These are phyloP conservation scores for Apiospora marii DNA, from an alignment of 2,329 filamentous ascomycete species.

Conservation along the genomic window DNA sequence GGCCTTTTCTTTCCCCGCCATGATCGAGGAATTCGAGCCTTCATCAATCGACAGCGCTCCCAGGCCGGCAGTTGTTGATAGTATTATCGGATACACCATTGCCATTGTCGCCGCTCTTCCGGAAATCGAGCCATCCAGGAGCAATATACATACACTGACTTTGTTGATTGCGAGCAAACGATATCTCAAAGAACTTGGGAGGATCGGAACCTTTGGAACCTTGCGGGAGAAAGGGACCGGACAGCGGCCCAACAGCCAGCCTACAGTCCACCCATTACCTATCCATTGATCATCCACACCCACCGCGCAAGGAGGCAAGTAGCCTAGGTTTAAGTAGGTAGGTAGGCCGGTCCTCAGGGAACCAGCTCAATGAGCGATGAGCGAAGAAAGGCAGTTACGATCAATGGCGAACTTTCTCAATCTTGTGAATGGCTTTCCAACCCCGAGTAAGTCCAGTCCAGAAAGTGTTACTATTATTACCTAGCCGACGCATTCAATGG, in stretches of 20 bases:
- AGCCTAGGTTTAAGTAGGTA: constrained; percentile 15
- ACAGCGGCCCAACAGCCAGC: neutral
- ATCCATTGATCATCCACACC: constrained; percentile 3
- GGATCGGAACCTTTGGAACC: constrained; percentile 11
- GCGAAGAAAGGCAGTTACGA: constrained; percentile 19
- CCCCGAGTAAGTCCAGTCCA: constrained; percentile 1
- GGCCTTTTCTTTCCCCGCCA: constrained; percentile 11
- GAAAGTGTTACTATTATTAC: neutral
- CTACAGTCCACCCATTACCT: constrained; percentile 1
- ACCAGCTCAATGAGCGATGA: constrained; percentile 2
- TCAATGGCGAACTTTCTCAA: constrained; percentile 21
- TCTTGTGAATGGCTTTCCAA: constrained; percentile 1
- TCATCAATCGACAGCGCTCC: neutral
- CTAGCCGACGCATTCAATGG: neutral
- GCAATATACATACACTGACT: neutral
- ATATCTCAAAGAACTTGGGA: neutral
- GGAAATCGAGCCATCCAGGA: neutral
- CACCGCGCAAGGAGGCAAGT: constrained; percentile 13
- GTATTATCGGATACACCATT: neutral
- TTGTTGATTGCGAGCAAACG: neutral
- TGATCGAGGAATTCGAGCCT: neutral
- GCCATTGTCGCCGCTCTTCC: neutral
- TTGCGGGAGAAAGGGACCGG: constrained; percentile 10
- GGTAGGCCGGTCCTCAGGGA: neutral
- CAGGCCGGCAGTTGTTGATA: neutral